Percentiles rank a stretch among this genome's conserved stretches.
Conservation (phyloP, 164 flowering plant species). For the Nymphaea thermarum region DNA sequence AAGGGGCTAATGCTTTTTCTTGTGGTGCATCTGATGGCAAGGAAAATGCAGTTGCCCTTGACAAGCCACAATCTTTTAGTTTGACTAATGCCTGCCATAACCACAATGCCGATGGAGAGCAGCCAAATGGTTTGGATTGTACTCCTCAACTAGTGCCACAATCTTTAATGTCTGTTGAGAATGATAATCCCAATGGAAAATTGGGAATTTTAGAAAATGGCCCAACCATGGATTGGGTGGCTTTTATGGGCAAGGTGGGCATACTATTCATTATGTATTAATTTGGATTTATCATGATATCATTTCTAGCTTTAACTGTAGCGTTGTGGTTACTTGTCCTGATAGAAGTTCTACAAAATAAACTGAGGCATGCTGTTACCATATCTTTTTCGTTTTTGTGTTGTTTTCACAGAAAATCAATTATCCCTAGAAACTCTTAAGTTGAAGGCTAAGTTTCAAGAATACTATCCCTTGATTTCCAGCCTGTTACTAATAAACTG, state of each 20-base stretch:
- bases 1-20: constrained; percentile 2
- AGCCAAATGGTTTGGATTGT: constrained; percentile 1
- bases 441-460: too few species aligned
- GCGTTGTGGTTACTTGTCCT: too few species aligned
- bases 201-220: constrained; percentile 1
- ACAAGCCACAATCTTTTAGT: not conserved
- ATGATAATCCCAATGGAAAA: constrained; percentile 3
- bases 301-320: too few species aligned
- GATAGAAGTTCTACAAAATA: too few species aligned
- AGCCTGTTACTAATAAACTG: too few species aligned
- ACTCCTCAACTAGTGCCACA: constrained; percentile 8
- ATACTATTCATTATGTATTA: too few species aligned
- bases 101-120: constrained; percentile 2
- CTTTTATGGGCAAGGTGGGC: not conserved
- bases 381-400: too few species aligned
- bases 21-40: not conserved
- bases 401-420: too few species aligned
- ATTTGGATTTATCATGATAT: too few species aligned
- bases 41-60: constrained; percentile 1
- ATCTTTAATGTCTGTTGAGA: constrained; percentile 6
- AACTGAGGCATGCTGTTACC: too few species aligned
- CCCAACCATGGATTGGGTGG: constrained; percentile 5
- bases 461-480: too few species aligned
- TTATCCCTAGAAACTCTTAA: too few species aligned
- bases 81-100: not conserved